A percentile compares a stretch with the other conserved stretches of the same genome.
phyloP scores from a whole-genome alignment of 2,329 filamentous ascomycete species.

The Nannizziopsis arthrosporioides region DNA sequence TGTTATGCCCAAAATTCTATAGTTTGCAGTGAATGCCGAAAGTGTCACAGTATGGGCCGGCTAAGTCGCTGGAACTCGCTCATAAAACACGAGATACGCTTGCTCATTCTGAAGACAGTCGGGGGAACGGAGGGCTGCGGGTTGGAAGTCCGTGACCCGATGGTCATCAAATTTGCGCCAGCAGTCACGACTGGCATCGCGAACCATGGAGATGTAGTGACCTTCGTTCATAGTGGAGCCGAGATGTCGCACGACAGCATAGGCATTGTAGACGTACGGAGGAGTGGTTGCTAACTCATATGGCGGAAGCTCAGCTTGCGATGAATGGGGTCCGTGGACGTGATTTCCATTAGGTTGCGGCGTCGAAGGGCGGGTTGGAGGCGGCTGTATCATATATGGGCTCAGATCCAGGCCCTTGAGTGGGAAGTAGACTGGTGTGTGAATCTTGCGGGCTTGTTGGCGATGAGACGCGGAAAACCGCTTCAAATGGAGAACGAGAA shows the following conservation, averaged over 20 bases:
- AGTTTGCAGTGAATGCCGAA: too few species aligned
- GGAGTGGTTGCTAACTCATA: constrained; percentile 27
- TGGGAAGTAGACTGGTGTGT: constrained; percentile 63
- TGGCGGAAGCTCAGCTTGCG: constrained; percentile 4
- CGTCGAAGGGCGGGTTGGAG: constrained; percentile 21
- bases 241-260: constrained; percentile 68
- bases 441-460: constrained; percentile 53
- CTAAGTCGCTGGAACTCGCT: constrained; percentile 37
- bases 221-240: constrained; percentile 58
- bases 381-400: constrained; percentile 44
- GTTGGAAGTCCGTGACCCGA: constrained; percentile 45
- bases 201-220: constrained; percentile 67
- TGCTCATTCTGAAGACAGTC: constrained; percentile 50
- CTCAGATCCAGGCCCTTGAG: constrained; percentile 56
- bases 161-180: constrained; percentile 54
- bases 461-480: constrained; percentile 50
- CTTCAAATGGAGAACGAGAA: constrained; percentile 67
- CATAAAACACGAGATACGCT: constrained; percentile 56
- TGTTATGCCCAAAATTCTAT: too few species aligned
- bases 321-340: constrained; percentile 35
- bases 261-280: constrained; percentile 70
- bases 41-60: not conserved
- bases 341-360: constrained; percentile 24
- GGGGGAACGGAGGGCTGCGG: constrained; percentile 37
- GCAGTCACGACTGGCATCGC: constrained; percentile 45